Percentiles rank a stretch among this genome's conserved stretches.
Conservation (phyloP, 768 basidiomycete species). For the Hemileccinum impolitum region DNA sequence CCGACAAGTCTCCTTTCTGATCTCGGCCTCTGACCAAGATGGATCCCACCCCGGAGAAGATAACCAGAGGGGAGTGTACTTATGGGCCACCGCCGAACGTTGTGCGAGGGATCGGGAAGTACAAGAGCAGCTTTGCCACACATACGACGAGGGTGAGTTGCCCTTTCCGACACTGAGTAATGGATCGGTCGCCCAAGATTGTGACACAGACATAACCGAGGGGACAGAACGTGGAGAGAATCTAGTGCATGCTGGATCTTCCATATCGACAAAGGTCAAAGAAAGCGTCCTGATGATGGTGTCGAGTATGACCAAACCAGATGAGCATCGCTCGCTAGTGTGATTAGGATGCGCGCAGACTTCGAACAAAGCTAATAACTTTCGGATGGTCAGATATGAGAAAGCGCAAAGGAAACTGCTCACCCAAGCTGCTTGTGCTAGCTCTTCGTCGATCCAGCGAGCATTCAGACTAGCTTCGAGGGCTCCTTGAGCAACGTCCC, state of each 20-base stretch:
- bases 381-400: slow-evolving; percentile 8
- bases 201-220: slow-evolving; percentile 28
- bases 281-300: slow-evolving; percentile 61
- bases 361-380: slow-evolving; percentile 74
- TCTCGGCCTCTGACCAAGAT: slow-evolving; percentile 57
- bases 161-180: background rate
- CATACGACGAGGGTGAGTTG: slow-evolving; percentile 7
- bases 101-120: slow-evolving; percentile 47
- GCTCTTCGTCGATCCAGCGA: slow-evolving; percentile 68
- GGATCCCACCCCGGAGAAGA: slow-evolving; percentile 62
- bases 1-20: slow-evolving; percentile 68
- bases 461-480: slow-evolving; percentile 70
- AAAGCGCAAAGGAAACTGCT: slow-evolving; percentile 15
- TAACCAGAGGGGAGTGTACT: slow-evolving; percentile 61
- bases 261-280: slow-evolving; percentile 56
- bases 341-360: slow-evolving; percentile 65
- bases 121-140: slow-evolving; percentile 44
- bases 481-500: slow-evolving; percentile 66
- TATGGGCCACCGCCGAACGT: slow-evolving; percentile 47
- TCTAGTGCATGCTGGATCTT: slow-evolving; percentile 47
- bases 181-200: slow-evolving; percentile 7
- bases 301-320: slow-evolving; percentile 61
- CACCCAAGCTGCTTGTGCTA: slow-evolving; percentile 78
- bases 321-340: slow-evolving; percentile 49
- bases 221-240: slow-evolving; percentile 54